phyloP scores from a whole-genome alignment of 768 basidiomycete species.

The Agaricus blazei region DNA sequence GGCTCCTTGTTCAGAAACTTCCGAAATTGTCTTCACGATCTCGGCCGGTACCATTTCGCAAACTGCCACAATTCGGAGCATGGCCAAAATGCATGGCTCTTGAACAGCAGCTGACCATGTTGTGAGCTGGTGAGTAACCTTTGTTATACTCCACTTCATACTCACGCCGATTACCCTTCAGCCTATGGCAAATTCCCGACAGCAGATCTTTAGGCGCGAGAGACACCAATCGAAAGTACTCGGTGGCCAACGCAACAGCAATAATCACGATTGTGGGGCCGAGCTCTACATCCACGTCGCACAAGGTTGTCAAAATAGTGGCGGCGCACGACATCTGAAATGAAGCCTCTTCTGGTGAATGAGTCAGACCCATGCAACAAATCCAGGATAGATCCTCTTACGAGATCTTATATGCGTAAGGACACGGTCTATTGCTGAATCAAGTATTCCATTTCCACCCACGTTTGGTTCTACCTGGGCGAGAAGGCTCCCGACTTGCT shows the following conservation, averaged over 20 bases:
- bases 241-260: constrained; percentile 29
- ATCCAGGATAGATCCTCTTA: constrained; percentile 20
- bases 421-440: constrained; percentile 51
- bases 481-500: constrained; percentile 39
- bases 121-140: constrained; percentile 1
- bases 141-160: not conserved
- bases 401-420: constrained; percentile 47
- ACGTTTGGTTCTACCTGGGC: constrained; percentile 37
- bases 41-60: constrained; percentile 43
- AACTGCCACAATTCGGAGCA: constrained; percentile 63
- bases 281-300: constrained; percentile 62
- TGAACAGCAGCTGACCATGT: constrained; percentile 56
- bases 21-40: constrained; percentile 35
- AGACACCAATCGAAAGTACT: constrained; percentile 13
- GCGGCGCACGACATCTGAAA: constrained; percentile 42
- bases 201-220: constrained; percentile 13
- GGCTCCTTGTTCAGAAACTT: constrained; percentile 37
- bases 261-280: constrained; percentile 42
- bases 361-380: not conserved
- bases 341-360: constrained; percentile 27
- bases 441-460: constrained; percentile 24
- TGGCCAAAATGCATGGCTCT: constrained; percentile 66
- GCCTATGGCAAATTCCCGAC: constrained; percentile 14
- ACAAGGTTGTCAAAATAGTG: constrained; percentile 33
- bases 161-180: constrained; percentile 18